Base-by-base conservation (phyloP, 306 rosid genomes). In the Elaeagnus macrophylla region DNA sequence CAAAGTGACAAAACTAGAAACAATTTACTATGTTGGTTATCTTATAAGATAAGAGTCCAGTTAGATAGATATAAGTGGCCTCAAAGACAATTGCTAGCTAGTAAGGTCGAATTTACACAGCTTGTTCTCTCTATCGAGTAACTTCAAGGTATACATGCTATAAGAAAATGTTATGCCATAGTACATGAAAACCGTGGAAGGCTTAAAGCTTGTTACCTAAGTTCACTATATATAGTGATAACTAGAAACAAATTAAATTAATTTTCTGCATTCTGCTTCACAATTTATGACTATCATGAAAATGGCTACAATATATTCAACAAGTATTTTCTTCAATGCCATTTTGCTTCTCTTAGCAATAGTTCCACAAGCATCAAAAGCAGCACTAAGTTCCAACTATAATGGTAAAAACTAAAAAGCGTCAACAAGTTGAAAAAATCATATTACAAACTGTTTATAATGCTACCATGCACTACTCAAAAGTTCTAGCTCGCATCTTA, bases 401-500 rank as follows among this genome's bases (percentile, higher is more conserved):
- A 79, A 83, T 68, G 71, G 62, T 25, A 53, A 79, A 56, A 67
- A 78, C 59, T 25, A 53, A 79, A 56, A 67, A 78, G 12, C 81
- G 95, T 61, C 84, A 86, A 40, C 75, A 74, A 35, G 74, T 72
- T 20, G 86, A 87, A 65, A 75, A 77, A 18, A 75, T 87, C 35
- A 75, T 87, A 38, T 69, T 72, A 4, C 81, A 75, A 20, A 68
- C 86, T 0, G 84, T 87, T 39, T 71, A 58, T 9, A 71, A 67
- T 12, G 89, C 95, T 54, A 74, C 89, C 42, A 56, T 19, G 36
- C 35, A 70, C 44, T 89, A 87, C 39, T 78, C 83, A 7, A 83
- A 68, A 75, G 86, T 81, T 20, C 94, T 89, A 10, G 78, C 95
- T 65, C 79, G 86, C 36, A 60, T 81, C 59, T 68, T 83, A 16